A percentile compares a stretch with the other conserved stretches of the same genome.
Evolutionary conservation across 108 stramenopile species (phyloP).

Genomic region (Heterococcus sp.): DNA sequence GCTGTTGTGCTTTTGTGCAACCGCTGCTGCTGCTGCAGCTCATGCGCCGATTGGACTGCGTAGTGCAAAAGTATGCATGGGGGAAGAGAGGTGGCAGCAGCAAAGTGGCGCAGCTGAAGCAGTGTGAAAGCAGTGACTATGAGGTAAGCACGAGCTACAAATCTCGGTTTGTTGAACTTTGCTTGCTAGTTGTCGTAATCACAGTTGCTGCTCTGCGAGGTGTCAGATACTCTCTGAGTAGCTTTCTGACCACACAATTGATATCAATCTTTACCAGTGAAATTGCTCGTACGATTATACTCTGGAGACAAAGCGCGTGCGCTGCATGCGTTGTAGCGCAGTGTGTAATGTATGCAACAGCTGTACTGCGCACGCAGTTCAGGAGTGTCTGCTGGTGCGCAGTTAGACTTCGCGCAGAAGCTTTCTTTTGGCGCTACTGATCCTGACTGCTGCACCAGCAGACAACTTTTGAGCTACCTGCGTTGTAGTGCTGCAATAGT

Average conservation of each 20-base stretch:
- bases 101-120: constrained; percentile 55
- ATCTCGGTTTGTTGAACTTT: neutral
- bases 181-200: neutral
- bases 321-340: neutral
- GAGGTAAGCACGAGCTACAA: neutral
- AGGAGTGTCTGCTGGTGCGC: too few species aligned
- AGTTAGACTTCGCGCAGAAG: too few species aligned
- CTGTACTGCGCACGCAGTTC: too few species aligned
- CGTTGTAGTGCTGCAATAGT: too few species aligned
- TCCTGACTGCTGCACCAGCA: too few species aligned
- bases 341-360: neutral
- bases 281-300: neutral
- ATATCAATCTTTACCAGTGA: neutral
- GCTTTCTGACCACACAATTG: neutral
- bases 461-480: too few species aligned
- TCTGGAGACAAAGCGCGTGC: neutral
- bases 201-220: too few species aligned
- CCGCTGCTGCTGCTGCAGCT: too few species aligned
- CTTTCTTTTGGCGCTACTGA: too few species aligned
- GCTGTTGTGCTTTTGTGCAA: too few species aligned
- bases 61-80: constrained; percentile 65
- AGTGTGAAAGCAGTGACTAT: constrained; percentile 7
- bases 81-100: constrained; percentile 53
- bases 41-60: constrained; percentile 57
- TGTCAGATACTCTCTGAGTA: neutral